Evolutionary conservation across 148 eudicot species (phyloP).

Genomic region (Vaccinium myrtillus): DNA sequence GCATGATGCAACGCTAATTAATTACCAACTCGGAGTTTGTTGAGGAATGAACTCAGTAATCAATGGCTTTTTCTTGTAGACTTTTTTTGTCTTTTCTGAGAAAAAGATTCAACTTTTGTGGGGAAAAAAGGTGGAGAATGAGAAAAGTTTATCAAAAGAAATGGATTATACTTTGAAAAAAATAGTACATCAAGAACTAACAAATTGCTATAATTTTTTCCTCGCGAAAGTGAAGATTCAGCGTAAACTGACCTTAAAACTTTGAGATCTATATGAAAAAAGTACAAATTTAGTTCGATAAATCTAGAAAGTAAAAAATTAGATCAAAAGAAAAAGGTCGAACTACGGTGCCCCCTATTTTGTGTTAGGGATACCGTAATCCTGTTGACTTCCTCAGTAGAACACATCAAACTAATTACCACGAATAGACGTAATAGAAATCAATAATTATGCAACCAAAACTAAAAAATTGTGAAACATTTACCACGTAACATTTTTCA

Average conservation of each 20-base stretch:
- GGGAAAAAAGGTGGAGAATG: too few species aligned
- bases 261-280: too few species aligned
- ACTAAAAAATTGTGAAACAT: not conserved
- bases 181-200: too few species aligned
- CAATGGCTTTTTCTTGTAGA: not conserved
- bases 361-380: not conserved
- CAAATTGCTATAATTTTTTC: too few species aligned
- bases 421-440: not conserved
- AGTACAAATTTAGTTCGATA: not conserved
- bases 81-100: not conserved
- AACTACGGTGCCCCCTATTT: not conserved
- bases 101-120: not conserved
- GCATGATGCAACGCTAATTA: not conserved
- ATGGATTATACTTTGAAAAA: too few species aligned
- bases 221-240: too few species aligned
- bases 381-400: not conserved
- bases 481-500: not conserved
- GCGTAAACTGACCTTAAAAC: too few species aligned
- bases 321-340: not conserved
- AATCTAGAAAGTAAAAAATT: not conserved
- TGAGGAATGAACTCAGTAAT: constrained; percentile 7
- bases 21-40: not conserved
- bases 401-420: not conserved
- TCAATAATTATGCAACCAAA: not conserved
- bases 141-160: too few species aligned